Conservation (phyloP, 2,329 filamentous ascomycete genomes). For the Aspergillus phoenicis region DNA sequence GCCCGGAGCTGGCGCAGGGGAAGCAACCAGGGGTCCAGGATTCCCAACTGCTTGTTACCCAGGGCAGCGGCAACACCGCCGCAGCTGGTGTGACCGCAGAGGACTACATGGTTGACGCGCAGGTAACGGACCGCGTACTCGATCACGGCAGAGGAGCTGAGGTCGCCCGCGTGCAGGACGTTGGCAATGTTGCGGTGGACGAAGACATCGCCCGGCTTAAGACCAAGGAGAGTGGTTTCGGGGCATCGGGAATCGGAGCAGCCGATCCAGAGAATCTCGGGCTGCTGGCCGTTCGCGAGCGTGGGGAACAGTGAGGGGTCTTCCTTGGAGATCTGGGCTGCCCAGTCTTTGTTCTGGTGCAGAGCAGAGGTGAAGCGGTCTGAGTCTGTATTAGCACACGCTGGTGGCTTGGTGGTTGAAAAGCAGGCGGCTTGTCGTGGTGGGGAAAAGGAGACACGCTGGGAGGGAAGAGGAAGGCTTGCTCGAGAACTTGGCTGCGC, state of each 20-base stretch:
- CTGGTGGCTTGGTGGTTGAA: conserved; percentile 23
- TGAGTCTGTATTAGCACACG: conserved; percentile 32
- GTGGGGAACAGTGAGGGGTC: conserved; percentile 72
- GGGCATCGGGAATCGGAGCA: conserved; percentile 85
- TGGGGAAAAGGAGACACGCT: background rate
- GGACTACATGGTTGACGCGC: conserved; percentile 64
- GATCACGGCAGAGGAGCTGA: conserved; percentile 74
- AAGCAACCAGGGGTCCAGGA: conserved; percentile 64
- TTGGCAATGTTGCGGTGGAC: conserved; percentile 92
- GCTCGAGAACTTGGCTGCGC: background rate
- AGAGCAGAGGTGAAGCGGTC: conserved; percentile 66
- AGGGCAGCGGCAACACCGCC: conserved; percentile 62
- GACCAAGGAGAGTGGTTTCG: conserved; percentile 76
- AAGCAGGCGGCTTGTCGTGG: conserved; percentile 19
- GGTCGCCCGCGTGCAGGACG: conserved; percentile 74
- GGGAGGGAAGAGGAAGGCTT: background rate
- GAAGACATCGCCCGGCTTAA: conserved; percentile 82
- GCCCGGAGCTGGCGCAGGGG: conserved; percentile 58
- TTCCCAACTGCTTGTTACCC: conserved; percentile 59
- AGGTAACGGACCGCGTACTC: conserved; percentile 76
- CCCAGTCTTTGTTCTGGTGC: conserved; percentile 71
- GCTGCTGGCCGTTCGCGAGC: conserved; percentile 67
- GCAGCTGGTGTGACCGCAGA: conserved; percentile 64
- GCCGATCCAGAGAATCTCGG: conserved; percentile 73
- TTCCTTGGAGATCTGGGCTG: conserved; percentile 63